Percentiles rank a stretch among this genome's conserved stretches.
These are phyloP conservation scores for Zalerion maritima DNA, from an alignment of 495 filamentous ascomycete genomes.

Conservation along the genomic window DNA sequence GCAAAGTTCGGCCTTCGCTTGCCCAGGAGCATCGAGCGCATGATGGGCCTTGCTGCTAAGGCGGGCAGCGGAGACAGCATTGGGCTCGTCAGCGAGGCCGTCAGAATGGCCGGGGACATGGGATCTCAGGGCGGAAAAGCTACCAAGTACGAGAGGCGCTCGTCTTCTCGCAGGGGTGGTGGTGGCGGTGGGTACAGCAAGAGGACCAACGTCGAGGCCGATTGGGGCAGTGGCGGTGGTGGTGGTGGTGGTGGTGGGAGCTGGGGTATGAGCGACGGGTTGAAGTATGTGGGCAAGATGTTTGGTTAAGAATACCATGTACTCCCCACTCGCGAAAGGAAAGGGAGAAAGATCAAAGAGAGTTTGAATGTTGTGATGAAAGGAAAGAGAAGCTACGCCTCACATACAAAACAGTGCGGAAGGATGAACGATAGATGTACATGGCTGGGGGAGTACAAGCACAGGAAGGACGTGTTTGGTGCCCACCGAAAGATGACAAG, in stretches of 20 bases:
- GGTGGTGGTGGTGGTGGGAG: conserved; percentile 13
- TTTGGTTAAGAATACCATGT: conserved; percentile 42
- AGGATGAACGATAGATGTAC: too few species aligned
- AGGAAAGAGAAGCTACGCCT: too few species aligned
- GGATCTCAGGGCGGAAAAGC: conserved; percentile 5
- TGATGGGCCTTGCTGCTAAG: conserved; percentile 38
- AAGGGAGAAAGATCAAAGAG: too few species aligned
- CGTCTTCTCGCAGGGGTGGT: conserved; percentile 15
- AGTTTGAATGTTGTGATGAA: too few species aligned
- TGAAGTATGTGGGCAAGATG: conserved; percentile 50
- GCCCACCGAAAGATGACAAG: too few species aligned
- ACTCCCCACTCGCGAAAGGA: too few species aligned
- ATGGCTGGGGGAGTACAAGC: too few species aligned
- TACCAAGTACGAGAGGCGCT: conserved; percentile 2
- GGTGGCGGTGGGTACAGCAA: conserved; percentile 25
- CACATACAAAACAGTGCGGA: too few species aligned
- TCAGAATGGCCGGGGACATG: conserved; percentile 24
- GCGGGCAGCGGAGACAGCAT: conserved; percentile 35
- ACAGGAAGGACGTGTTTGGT: too few species aligned
- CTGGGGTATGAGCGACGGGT: conserved; percentile 30
- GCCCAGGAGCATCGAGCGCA: conserved; percentile 40
- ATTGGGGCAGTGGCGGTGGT: conserved; percentile 12
- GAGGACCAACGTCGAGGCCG: conserved; percentile 24
- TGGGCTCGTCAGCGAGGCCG: conserved; percentile 37
- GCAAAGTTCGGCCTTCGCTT: conserved; percentile 61